Conservation (phyloP, 1,284 basidiomycete genomes). For the Trametes polyzona region DNA sequence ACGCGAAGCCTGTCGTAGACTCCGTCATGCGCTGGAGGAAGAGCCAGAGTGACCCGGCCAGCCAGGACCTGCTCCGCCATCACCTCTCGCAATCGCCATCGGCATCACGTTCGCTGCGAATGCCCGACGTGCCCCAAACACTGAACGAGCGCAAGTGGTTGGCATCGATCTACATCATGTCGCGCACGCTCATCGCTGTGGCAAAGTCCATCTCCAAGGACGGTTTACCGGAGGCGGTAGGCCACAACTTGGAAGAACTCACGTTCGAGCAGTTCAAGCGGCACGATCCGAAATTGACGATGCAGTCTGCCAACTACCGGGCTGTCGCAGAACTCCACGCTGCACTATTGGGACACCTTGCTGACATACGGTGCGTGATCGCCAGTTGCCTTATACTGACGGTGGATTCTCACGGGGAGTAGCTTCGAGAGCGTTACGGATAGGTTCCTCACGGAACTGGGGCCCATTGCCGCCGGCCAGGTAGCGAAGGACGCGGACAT, state of each 20-base stretch:
- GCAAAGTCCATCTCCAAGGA: slow-evolving; percentile 76
- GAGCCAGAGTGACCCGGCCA: slow-evolving; percentile 71
- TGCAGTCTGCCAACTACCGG: slow-evolving; percentile 74
- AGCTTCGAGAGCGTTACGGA: slow-evolving; percentile 90
- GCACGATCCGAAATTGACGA: slow-evolving; percentile 69
- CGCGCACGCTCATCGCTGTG: slow-evolving; percentile 80
- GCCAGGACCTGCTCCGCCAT: slow-evolving; percentile 53
- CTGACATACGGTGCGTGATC: slow-evolving; percentile 67
- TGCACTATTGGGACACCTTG: slow-evolving; percentile 80
- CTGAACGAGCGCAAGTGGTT: slow-evolving; percentile 80
- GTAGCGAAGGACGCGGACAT: slow-evolving; percentile 79
- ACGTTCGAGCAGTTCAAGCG: slow-evolving; percentile 86
- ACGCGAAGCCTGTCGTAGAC: slow-evolving; percentile 85
- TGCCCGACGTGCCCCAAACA: slow-evolving; percentile 59
- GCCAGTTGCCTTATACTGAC: neutral
- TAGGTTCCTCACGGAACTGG: slow-evolving; percentile 79
- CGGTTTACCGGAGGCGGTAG: slow-evolving; percentile 76
- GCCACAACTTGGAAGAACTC: slow-evolving; percentile 80
- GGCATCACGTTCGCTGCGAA: slow-evolving; percentile 42
- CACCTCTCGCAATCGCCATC: slow-evolving; percentile 52
- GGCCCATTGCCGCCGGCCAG: slow-evolving; percentile 72
- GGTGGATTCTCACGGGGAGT: neutral
- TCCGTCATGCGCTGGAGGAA: slow-evolving; percentile 89
- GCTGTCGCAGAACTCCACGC: slow-evolving; percentile 83
- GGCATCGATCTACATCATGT: slow-evolving; percentile 87